Evolutionary conservation across 352 stramenopile species (phyloP).

Genomic region (Pythium rhizo-oryzae): DNA sequence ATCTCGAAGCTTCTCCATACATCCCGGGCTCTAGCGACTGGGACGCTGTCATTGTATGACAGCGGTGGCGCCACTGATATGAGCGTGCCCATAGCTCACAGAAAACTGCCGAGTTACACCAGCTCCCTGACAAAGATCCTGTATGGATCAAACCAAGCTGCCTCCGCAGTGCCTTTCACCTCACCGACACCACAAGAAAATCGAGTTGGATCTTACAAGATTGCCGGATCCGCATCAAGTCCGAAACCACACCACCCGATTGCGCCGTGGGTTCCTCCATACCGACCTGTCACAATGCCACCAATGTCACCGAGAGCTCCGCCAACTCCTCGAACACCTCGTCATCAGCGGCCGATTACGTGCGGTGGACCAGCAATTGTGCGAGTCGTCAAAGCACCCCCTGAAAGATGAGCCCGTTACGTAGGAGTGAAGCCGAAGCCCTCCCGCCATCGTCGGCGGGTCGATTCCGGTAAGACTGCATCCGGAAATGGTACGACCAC

Average conservation of each 20-base stretch:
- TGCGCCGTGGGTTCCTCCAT: conserved; percentile 7
- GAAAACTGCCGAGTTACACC: background rate
- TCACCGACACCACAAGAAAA: background rate
- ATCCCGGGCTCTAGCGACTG: conserved; percentile 31
- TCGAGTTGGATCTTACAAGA: background rate
- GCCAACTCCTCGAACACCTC: conserved; percentile 14
- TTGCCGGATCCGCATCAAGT: background rate
- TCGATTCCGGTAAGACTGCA: conserved; percentile 2
- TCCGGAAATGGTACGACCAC: conserved; percentile 14
- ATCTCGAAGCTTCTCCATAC: conserved; percentile 61
- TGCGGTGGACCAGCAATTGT: conserved; percentile 49
- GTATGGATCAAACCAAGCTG: conserved; percentile 7
- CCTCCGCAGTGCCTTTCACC: conserved; percentile 16
- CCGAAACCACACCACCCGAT: background rate
- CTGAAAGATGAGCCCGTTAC: background rate
- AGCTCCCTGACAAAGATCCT: conserved; percentile 24
- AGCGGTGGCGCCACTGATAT: background rate
- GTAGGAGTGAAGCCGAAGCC: conserved; percentile 19
- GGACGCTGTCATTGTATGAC: background rate
- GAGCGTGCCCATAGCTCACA: background rate
- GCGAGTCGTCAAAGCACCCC: conserved; percentile 42
- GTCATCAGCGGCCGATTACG: conserved; percentile 34
- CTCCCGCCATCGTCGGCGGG: conserved; percentile 8
- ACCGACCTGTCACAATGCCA: conserved; percentile 9
- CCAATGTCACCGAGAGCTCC: background rate